phyloP scores from a whole-genome alignment of 805 yeast genomes.

The Middelhovenomyces tepae region DNA sequence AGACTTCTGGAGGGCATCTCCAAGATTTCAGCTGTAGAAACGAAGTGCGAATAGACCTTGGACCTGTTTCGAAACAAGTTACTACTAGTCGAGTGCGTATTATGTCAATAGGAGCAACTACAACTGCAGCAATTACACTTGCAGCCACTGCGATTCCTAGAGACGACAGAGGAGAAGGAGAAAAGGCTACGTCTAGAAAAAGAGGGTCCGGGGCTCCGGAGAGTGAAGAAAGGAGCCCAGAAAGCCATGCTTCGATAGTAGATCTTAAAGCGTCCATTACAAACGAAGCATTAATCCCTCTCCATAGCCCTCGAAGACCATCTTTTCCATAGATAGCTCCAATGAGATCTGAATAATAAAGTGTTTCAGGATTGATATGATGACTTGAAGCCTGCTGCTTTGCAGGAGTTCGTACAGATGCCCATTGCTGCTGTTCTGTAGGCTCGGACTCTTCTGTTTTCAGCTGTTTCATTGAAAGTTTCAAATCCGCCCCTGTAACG shows the following conservation, averaged over 20 bases:
- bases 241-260: conserved; percentile 84
- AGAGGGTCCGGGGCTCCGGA: conserved; percentile 82
- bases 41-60: conserved; percentile 65
- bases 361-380: conserved; percentile 18
- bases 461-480: conserved; percentile 5
- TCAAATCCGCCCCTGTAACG: conserved; percentile 17
- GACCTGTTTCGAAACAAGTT: conserved; percentile 44
- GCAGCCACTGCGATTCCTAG: conserved; percentile 61
- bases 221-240: conserved; percentile 77
- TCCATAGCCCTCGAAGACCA: conserved; percentile 52
- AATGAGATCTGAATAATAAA: conserved; percentile 26
- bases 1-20: conserved; percentile 49
- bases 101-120: conserved; percentile 73
- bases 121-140: conserved; percentile 58
- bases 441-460: conserved; percentile 5
- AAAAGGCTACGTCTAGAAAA: conserved; percentile 71
- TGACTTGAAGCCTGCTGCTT: conserved; percentile 3
- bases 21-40: conserved; percentile 42
- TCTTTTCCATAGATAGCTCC: conserved; percentile 54
- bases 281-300: conserved; percentile 72
- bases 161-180: conserved; percentile 66
- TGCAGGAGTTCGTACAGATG: conserved; percentile 1
- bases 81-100: conserved; percentile 71
- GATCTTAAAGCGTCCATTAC: conserved; percentile 63
- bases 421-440: conserved; percentile 3